These are phyloP conservation scores for Carex pumila DNA, from an alignment of 176 grass and related monocot genomes.

Conservation along the genomic window DNA sequence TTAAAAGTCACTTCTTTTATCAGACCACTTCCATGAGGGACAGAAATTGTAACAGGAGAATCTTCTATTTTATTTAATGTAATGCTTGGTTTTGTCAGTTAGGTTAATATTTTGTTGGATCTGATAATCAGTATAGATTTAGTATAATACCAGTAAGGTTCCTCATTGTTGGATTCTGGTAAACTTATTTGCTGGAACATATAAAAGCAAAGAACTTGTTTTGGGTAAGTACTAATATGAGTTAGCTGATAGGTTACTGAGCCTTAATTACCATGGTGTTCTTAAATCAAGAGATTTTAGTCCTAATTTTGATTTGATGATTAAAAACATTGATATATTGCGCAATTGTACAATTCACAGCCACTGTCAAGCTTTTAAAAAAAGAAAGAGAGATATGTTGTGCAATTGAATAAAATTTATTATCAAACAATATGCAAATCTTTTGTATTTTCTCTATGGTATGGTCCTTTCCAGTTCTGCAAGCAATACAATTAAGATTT, in stretches of 20 bases:
- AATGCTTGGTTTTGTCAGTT: background rate
- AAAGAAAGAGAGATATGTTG: background rate
- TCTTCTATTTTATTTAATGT: background rate
- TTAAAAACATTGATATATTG: background rate
- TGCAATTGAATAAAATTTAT: background rate
- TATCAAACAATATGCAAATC: background rate
- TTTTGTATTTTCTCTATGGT: background rate
- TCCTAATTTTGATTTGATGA: background rate
- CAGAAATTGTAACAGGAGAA: background rate
- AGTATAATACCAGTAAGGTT: background rate
- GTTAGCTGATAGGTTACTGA: background rate
- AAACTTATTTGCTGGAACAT: background rate
- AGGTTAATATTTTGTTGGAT: background rate
- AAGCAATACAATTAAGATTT: background rate
- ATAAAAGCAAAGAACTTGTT: background rate
- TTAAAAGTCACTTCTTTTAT: background rate
- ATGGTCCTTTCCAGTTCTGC: background rate
- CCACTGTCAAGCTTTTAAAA: no score
- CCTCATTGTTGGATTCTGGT: background rate
- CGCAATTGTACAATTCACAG: no score
- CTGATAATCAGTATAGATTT: background rate
- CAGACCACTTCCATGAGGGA: background rate
- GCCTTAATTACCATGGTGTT: background rate
- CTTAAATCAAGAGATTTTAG: background rate
- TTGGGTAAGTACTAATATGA: background rate